These are phyloP conservation scores for Ceratobasidium sp. DNA, from an alignment of 1,284 basidiomycete species.

Conservation along the genomic window DNA sequence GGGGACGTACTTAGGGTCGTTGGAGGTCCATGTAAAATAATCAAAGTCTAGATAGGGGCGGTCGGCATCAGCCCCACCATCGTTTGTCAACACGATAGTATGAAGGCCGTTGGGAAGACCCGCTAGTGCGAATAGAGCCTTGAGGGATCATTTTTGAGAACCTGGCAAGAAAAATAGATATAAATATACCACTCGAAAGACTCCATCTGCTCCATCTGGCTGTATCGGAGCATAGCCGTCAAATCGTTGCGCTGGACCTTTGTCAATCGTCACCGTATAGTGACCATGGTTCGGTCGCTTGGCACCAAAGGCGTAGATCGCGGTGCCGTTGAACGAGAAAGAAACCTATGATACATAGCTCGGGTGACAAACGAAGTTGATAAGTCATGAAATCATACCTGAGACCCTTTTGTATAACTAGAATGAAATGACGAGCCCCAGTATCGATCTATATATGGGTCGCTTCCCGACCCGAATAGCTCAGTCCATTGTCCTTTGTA, in stretches of 20 bases:
- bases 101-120: neutral
- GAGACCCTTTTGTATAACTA: neutral
- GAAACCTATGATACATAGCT: neutral
- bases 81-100: neutral
- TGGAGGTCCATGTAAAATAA: slow-evolving; percentile 4
- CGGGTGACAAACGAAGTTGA: no score
- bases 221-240: slow-evolving; percentile 8
- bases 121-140: neutral
- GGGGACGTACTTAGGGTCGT: neutral
- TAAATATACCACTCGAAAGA: slow-evolving; percentile 3
- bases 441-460: neutral
- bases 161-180: no score
- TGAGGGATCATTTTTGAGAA: neutral
- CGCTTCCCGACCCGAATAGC: neutral
- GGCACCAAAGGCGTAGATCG: slow-evolving; percentile 15
- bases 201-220: slow-evolving; percentile 6
- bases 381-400: no score
- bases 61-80: neutral
- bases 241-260: neutral
- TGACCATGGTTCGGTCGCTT: slow-evolving; percentile 16
- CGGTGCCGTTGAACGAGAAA: slow-evolving; percentile 2
- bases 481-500: slow-evolving; percentile 4
- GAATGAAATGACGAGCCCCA: neutral
- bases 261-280: slow-evolving; percentile 2
- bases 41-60: slow-evolving; percentile 24